Evolutionary conservation across 176 grass and related monocot species (phyloP).

Genomic region (Guadua angustifolia): DNA sequence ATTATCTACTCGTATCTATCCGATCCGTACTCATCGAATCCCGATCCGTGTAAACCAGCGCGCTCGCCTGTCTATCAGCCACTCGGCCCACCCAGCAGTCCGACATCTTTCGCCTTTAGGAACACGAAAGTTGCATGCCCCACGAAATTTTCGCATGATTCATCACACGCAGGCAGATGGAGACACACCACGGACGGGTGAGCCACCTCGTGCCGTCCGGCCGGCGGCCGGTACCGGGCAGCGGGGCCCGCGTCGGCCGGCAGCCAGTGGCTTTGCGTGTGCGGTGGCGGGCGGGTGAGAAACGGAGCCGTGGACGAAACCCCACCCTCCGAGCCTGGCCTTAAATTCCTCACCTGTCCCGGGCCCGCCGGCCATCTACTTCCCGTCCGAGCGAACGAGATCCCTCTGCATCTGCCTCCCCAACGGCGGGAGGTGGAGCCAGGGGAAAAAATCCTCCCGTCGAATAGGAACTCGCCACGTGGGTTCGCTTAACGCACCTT

Average conservation of each 20-base stretch:
- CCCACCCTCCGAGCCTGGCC: not conserved
- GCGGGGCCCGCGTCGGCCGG: not conserved
- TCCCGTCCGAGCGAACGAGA: not conserved
- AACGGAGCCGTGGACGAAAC: slow-evolving; percentile 31
- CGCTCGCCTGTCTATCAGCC: too few species aligned
- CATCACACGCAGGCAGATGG: not conserved
- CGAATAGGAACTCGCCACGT: not conserved
- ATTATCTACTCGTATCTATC: too few species aligned
- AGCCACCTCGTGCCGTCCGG: not conserved
- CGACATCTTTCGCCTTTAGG: not conserved
- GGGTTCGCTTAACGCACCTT: not conserved
- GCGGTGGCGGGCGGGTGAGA: not conserved
- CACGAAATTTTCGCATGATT: not conserved
- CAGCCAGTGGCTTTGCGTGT: not conserved
- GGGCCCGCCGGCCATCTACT: slow-evolving; percentile 15
- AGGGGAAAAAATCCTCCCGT: too few species aligned
- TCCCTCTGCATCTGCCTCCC: not conserved
- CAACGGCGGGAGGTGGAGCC: not conserved
- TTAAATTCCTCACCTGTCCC: slow-evolving; percentile 7
- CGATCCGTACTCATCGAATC: too few species aligned
- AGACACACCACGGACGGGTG: not conserved
- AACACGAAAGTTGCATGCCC: not conserved
- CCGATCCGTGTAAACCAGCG: too few species aligned
- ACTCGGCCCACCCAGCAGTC: not conserved
- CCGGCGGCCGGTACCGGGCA: not conserved